Percentiles rank a stretch among this genome's conserved stretches.
Conservation (phyloP, 345 rosid genomes). For the Gossypium ekmanianum region DNA sequence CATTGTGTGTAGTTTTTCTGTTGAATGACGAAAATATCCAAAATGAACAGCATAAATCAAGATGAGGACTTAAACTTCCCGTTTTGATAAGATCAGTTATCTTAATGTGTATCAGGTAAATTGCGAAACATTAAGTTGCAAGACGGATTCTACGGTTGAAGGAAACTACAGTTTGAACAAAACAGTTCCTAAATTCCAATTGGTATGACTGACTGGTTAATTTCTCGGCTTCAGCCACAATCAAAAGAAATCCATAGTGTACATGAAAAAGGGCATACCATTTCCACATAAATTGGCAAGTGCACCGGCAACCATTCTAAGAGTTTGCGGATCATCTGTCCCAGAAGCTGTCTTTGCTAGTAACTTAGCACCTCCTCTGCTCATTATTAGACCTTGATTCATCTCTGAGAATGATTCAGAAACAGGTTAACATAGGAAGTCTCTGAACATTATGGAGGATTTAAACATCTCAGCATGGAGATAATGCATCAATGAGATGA, state of each 20-base stretch:
- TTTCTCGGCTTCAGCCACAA: too few species aligned
- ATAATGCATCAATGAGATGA: too few species aligned
- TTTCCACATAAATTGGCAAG: conserved; percentile 90
- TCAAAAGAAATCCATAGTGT: not conserved
- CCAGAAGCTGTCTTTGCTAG: conserved; percentile 64
- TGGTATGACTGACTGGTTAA: not conserved
- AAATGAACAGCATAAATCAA: not conserved
- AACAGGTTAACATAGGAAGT: not conserved
- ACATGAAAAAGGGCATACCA: conserved; percentile 42
- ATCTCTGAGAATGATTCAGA: conserved; percentile 39
- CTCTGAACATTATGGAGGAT: not conserved
- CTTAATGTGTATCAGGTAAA: not conserved
- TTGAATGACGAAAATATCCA: conserved; percentile 13
- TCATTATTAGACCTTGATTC: conserved; percentile 83
- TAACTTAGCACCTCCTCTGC: conserved; percentile 78
- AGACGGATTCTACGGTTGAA: not conserved
- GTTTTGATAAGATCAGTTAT: not conserved
- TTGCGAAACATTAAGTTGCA: not conserved
- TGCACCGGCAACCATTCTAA: conserved; percentile 95
- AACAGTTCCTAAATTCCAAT: not conserved
- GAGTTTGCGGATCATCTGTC: conserved; percentile 84
- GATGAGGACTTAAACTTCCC: not conserved
- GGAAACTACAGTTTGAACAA: conserved; percentile 1
- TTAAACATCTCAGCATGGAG: not conserved
- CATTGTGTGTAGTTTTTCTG: conserved; percentile 67